Conservation (phyloP, 257 asterid species). For the Nicotiana knightiana region DNA sequence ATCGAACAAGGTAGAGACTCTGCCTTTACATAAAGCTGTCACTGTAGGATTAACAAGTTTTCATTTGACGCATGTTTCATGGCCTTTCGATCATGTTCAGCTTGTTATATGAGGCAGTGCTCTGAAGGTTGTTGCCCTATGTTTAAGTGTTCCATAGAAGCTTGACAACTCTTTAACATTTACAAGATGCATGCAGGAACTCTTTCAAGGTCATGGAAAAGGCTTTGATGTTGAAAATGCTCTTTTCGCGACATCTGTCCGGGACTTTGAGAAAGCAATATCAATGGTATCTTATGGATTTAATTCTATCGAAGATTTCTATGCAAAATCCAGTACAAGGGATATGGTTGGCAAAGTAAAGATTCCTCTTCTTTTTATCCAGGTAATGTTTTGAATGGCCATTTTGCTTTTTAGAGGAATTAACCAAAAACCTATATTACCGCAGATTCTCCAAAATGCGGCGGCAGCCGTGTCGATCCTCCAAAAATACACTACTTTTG, state of each 20-base stretch:
- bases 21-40: not conserved
- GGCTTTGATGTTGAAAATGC: constrained; percentile 80
- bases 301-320: constrained; percentile 61
- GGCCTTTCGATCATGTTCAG: not conserved
- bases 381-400: constrained; percentile 37
- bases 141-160: not conserved
- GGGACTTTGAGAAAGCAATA: constrained; percentile 80
- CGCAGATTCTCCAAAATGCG: too few species aligned
- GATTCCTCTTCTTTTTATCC: constrained; percentile 89
- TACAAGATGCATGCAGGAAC: constrained; percentile 47
- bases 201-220: constrained; percentile 88
- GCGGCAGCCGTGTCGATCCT: too few species aligned
- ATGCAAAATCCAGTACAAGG: constrained; percentile 77
- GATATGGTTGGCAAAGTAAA: constrained; percentile 68
- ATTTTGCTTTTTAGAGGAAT: not conserved
- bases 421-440: not conserved
- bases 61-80: not conserved
- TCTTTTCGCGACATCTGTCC: constrained; percentile 56
- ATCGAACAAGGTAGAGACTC: constrained; percentile 56
- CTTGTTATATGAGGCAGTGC: not conserved
- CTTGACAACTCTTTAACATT: not conserved
- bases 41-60: not conserved
- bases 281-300: constrained; percentile 83
- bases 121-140: not conserved
- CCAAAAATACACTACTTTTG: too few species aligned